Percentiles rank a stretch among this genome's conserved stretches.
Conservation (phyloP, 176 grass and related monocot species). For the Bolboschoenus planiculmis region DNA sequence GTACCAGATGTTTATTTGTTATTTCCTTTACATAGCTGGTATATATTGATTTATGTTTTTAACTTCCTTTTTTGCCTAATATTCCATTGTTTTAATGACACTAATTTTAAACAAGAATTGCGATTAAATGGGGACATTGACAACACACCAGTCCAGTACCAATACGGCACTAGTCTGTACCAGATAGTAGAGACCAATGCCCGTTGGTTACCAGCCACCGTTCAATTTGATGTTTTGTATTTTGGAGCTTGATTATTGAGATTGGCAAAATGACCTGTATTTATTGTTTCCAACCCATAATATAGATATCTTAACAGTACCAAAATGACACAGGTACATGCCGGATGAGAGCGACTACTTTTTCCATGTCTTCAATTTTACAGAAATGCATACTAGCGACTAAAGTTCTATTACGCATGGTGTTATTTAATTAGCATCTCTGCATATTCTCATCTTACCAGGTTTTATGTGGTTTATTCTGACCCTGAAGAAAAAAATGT, state of each 20-base stretch:
- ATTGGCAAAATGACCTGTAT: not conserved
- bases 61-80: not conserved
- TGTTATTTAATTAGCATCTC: slow-evolving; percentile 10
- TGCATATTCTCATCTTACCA: slow-evolving; percentile 23
- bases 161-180: not conserved
- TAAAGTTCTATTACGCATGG: not conserved
- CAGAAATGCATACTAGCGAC: not conserved
- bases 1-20: slow-evolving; percentile 96
- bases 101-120: not conserved
- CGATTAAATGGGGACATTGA: no score
- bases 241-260: not conserved
- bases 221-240: not conserved
- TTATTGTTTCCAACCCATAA: not conserved
- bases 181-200: not conserved
- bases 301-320: not conserved
- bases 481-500: slow-evolving; percentile 83
- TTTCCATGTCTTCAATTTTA: not conserved
- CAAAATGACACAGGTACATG: not conserved
- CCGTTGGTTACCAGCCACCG: not conserved
- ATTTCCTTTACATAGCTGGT: slow-evolving; percentile 97
- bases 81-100: not conserved
- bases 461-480: slow-evolving; percentile 97
- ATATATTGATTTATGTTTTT: not conserved
- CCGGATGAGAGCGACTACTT: not conserved
- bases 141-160: not conserved